Conservation (phyloP, 2,329 filamentous ascomycete species). For the Reticulascus tulasneorum region DNA sequence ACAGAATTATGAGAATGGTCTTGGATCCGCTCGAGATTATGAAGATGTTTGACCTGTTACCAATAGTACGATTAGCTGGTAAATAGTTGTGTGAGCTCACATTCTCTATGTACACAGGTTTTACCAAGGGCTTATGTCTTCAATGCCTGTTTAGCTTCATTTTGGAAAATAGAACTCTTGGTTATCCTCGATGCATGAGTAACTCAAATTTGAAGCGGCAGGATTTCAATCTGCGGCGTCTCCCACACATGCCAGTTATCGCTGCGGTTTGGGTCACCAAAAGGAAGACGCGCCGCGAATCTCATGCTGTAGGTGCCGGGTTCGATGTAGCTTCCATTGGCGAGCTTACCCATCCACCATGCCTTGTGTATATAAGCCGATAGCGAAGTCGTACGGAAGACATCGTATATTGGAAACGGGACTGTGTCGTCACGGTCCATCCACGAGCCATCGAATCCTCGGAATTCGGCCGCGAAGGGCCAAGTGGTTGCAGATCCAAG, state of each 20-base stretch:
- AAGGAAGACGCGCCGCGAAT: slow-evolving; percentile 35
- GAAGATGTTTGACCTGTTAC: too few species aligned
- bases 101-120: too few species aligned
- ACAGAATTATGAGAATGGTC: too few species aligned
- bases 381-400: slow-evolving; percentile 14
- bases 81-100: too few species aligned
- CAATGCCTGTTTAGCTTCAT: too few species aligned
- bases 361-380: slow-evolving; percentile 14
- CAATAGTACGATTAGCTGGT: too few species aligned
- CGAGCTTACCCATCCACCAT: slow-evolving; percentile 41
- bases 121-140: too few species aligned
- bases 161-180: too few species aligned
- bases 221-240: slow-evolving; percentile 13
- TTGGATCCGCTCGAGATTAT: too few species aligned
- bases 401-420: slow-evolving; percentile 19
- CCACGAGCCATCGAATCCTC: slow-evolving; percentile 16
- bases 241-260: slow-evolving; percentile 38
- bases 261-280: slow-evolving; percentile 34
- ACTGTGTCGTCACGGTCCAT: slow-evolving; percentile 21
- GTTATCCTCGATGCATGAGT: too few species aligned
- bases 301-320: slow-evolving; percentile 38
- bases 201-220: too few species aligned
- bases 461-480: slow-evolving; percentile 12
- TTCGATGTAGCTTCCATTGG: slow-evolving; percentile 36
- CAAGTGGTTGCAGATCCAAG: slow-evolving; percentile 24